These are phyloP conservation scores for Fusarium sp. DNA, from an alignment of 2,329 filamentous ascomycete genomes.

Conservation along the genomic window DNA sequence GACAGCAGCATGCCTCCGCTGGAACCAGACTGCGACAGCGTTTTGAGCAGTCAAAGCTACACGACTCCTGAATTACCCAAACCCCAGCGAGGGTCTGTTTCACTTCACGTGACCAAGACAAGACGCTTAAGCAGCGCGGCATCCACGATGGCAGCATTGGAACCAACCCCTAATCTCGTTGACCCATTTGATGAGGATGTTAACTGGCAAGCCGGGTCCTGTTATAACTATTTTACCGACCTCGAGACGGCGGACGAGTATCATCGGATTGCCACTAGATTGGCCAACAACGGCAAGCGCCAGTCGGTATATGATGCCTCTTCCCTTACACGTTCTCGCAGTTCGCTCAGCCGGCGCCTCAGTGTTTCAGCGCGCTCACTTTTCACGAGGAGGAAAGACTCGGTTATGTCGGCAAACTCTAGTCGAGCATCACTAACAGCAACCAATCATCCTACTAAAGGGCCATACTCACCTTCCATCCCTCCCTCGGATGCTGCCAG, in stretches of 20 bases:
- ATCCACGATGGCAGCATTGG: conserved; percentile 14
- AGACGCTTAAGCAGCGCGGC: conserved; percentile 31
- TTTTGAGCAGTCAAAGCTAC: conserved; percentile 44
- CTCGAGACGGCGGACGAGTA: conserved; percentile 53
- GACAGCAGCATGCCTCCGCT: conserved; percentile 43
- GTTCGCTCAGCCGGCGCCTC: conserved; percentile 44
- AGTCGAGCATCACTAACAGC: conserved; percentile 29
- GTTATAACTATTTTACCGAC: conserved; percentile 51
- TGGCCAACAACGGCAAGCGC: conserved; percentile 49
- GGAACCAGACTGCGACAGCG: conserved; percentile 46
- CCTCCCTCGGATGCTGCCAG: conserved; percentile 30
- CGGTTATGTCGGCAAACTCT: conserved; percentile 30
- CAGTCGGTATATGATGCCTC: conserved; percentile 35
- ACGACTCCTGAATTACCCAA: conserved; percentile 37
- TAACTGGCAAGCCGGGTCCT: conserved; percentile 33
- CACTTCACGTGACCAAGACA: conserved; percentile 34
- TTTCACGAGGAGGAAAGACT: conserved; percentile 48
- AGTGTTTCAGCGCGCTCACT: conserved; percentile 47
- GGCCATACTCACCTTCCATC: conserved; percentile 31
- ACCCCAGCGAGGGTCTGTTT: conserved; percentile 22
- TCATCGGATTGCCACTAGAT: conserved; percentile 52
- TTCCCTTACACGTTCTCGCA: conserved; percentile 29
- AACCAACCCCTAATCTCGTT: conserved; percentile 16
- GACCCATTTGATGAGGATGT: conserved; percentile 33
- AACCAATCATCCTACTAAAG: conserved; percentile 34